phyloP scores from a whole-genome alignment of 768 basidiomycete genomes.

The Hirschioporus abietinus region DNA sequence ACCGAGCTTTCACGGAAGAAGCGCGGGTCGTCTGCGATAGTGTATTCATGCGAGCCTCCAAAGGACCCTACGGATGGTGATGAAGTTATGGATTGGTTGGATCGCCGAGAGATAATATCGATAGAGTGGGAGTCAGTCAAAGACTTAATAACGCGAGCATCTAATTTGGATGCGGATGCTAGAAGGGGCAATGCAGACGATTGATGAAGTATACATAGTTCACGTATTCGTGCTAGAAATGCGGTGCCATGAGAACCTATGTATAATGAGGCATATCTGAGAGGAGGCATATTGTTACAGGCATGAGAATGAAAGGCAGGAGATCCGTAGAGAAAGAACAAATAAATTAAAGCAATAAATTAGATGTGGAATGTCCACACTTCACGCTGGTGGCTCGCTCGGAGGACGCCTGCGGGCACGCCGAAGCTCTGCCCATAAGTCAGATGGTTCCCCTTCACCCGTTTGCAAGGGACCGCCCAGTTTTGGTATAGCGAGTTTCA shows the following conservation, averaged over 20 bases:
- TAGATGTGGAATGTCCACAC: not conserved
- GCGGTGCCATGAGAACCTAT: no score
- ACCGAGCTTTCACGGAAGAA: conserved; percentile 38
- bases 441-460: not conserved
- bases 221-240: no score
- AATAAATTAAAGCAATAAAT: not conserved
- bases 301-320: not conserved
- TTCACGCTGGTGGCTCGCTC: not conserved
- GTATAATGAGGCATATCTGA: not conserved
- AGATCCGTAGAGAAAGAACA: not conserved
- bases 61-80: conserved; percentile 69
- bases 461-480: not conserved
- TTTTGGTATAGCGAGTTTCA: not conserved
- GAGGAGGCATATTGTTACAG: not conserved
- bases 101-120: conserved; percentile 60
- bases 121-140: conserved; percentile 67
- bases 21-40: conserved; percentile 25
- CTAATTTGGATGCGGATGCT: conserved; percentile 48
- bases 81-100: conserved; percentile 77
- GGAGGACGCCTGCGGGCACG: no score
- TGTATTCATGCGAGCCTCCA: conserved; percentile 65
- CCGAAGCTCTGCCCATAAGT: not conserved
- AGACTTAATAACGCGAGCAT: conserved; percentile 70
- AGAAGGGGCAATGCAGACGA: conserved; percentile 41
- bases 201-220: not conserved